Percentiles rank a stretch among this genome's conserved stretches.
phyloP scores from a whole-genome alignment of 2,329 filamentous ascomycete genomes.

The Phyllosticta citriasiana region DNA sequence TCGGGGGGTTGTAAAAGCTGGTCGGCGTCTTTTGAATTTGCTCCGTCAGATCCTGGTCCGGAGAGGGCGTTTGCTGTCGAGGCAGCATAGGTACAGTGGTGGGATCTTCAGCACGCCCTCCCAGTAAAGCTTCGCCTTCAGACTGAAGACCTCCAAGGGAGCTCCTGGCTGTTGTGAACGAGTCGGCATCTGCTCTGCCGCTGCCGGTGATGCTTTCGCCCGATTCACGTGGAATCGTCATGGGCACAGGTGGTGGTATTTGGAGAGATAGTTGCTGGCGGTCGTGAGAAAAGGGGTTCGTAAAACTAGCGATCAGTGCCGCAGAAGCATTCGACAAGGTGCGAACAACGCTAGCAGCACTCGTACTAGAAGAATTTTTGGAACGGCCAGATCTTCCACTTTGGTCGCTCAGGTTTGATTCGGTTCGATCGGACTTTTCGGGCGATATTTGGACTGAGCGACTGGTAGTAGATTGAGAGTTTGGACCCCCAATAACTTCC shows the following conservation, averaged over 20 bases:
- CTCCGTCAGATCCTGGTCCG: background rate
- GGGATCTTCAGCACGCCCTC: conserved; percentile 27
- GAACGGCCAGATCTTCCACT: conserved; percentile 34
- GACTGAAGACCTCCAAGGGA: conserved; percentile 40
- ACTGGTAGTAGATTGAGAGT: conserved; percentile 4
- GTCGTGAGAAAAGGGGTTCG: conserved; percentile 21
- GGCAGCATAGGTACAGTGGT: conserved; percentile 14
- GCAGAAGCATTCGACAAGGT: conserved; percentile 37
- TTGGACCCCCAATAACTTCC: background rate
- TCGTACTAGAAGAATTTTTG: conserved; percentile 33
- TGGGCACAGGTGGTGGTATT: background rate
- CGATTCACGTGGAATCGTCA: conserved; percentile 12
- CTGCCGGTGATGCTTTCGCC: conserved; percentile 27
- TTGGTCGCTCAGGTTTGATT: conserved; percentile 45
- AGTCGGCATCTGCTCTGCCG: conserved; percentile 34
- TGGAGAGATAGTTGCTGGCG: conserved; percentile 1
- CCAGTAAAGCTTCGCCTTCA: conserved; percentile 44
- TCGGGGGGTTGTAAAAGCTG: background rate
- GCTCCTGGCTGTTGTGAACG: conserved; percentile 41
- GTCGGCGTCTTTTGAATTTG: background rate
- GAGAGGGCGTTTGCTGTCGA: background rate
- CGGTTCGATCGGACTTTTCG: conserved; percentile 44
- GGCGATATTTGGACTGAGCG: conserved; percentile 33
- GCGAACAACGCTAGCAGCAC: conserved; percentile 30
- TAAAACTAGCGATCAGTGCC: conserved; percentile 23